Base-by-base conservation (phyloP, 768 basidiomycete genomes). In the Leccinum arenicola region DNA sequence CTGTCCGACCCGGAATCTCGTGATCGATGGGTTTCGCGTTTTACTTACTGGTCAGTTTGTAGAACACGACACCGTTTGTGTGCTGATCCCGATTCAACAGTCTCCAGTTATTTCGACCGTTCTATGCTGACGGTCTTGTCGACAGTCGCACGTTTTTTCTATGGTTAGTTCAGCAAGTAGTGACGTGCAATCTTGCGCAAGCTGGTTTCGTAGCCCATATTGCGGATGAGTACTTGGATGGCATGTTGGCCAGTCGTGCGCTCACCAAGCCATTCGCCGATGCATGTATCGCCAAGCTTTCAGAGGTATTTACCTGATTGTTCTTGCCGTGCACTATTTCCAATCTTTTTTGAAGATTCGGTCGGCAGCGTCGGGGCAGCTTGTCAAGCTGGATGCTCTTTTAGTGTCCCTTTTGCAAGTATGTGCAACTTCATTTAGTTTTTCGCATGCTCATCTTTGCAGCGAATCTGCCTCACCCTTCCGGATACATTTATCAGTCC, bases 81-180 rank as follows among this genome's bases (percentile, higher is more conserved):
- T 21, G 17, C 52, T 61, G 12, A 71, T 58, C 19, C 31, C 12
- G 1, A 29, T 17, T 61, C 36, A 31, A 8, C 54, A 93, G 91
- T 61, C 79, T 93, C 4, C 82, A 81, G 63, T 76, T 94, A 5
- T 73, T 93, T 43, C 84, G 88, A 27, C 83, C 85, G 3, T 91
- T 92, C 70, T 93, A 91, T 69, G 77, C 83, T 0, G 91, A 94
- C 69, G 88, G 89, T 25, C 78, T 94, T 15, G 87, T 94, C 14
- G 91, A 94, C 64, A 85, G 85, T 64, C 80, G 81, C 40, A 86
- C 88, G 0, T 91, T 93, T 71, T 79, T 93, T 7, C 74, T 79
- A 14, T 93, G 91, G 91, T 76, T 93, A 25, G 86, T 90, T 19
- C 84, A 88, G 58, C 89, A 92, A 67, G 85, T 90, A 82, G 68